Base-by-base conservation (phyloP, 1,284 basidiomycete genomes). In the Farysia itapuensis region DNA sequence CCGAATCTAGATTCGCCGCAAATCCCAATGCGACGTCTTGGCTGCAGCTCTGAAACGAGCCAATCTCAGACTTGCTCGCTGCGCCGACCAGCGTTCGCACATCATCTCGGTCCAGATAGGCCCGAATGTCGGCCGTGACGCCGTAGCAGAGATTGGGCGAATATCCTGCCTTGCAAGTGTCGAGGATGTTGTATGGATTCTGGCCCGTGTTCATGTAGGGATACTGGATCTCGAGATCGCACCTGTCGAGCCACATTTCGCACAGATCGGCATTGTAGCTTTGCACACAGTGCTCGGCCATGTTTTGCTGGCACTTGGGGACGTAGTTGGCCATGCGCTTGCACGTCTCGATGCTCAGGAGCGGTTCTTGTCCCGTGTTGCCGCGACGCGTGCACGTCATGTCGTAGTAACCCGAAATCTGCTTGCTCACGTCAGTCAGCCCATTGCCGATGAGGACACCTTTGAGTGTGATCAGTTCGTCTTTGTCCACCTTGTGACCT, bases 401-500 rank as follows among this genome's bases (percentile, higher is more conserved):
- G 44, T 72, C 67, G 32, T 54, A 72, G 42, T 69, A 67, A 15
- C 45, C 48, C 20, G 49, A 42, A 19, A 54, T 51, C 45, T 69
- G 68, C 36, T 54, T 48, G 19, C 39, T 38, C 14, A 52, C 40
- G 42, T 81, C 80, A 0, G 81, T 82, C 26, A 81, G 70, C 6
- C 81, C 81, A 53, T 78, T 79, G 81, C 90, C 89, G 39, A 93
- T 89, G 79, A 91, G 83, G 25, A 89, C 80, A 14, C 86, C 87
- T 36, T 84, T 82, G 5, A 93, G 79, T 71, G 92, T 91, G 66
- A 93, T 83, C 12, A 72, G 29, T 34, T 66, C 37, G 11, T 56
- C 48, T 32, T 29, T 38, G 0, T 87, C 85, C 3, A 46, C 33
- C 5, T 83, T 82, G 61, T 85, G 73, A 2, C 85, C 86, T 0